Evolutionary conservation across 1,284 basidiomycete genomes (phyloP).

Genomic region (Farysia itapuensis): DNA sequence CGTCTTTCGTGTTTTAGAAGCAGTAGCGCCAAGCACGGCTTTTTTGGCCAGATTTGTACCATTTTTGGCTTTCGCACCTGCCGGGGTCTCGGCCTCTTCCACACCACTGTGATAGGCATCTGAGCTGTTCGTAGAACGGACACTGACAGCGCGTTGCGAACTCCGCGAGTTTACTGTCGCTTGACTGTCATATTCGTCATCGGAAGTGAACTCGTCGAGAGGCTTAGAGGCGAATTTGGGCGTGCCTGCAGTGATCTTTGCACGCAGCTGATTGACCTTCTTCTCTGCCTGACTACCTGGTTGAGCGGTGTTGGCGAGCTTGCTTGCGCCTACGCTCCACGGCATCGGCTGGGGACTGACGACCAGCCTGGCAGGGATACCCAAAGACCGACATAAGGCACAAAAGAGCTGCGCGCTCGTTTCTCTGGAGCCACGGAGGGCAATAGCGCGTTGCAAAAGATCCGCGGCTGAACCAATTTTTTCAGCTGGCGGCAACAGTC

Average conservation of each 20-base stretch:
- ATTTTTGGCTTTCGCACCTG: neutral
- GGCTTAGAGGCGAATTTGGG: constrained; percentile 22
- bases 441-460: constrained; percentile 83
- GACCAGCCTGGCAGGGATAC: constrained; percentile 83
- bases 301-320: constrained; percentile 45
- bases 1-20: neutral
- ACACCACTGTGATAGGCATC: constrained; percentile 8
- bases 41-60: constrained; percentile 8
- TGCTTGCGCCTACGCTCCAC: constrained; percentile 66
- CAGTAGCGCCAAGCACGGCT: constrained; percentile 13
- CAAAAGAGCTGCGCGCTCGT: constrained; percentile 89
- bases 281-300: constrained; percentile 47
- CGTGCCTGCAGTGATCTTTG: constrained; percentile 1
- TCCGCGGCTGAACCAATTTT: constrained; percentile 75
- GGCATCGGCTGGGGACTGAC: constrained; percentile 87
- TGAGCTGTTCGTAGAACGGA: constrained; percentile 5
- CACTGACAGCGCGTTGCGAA: constrained; percentile 3
- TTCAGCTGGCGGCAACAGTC: constrained; percentile 67
- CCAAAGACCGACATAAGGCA: constrained; percentile 79
- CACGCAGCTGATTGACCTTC: constrained; percentile 37
- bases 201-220: constrained; percentile 41
- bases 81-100: neutral
- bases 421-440: constrained; percentile 79
- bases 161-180: constrained; percentile 2
- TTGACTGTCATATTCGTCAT: constrained; percentile 15